These are phyloP conservation scores for Fusarium sp. DNA, from an alignment of 2,329 filamentous ascomycete species.

Conservation along the genomic window DNA sequence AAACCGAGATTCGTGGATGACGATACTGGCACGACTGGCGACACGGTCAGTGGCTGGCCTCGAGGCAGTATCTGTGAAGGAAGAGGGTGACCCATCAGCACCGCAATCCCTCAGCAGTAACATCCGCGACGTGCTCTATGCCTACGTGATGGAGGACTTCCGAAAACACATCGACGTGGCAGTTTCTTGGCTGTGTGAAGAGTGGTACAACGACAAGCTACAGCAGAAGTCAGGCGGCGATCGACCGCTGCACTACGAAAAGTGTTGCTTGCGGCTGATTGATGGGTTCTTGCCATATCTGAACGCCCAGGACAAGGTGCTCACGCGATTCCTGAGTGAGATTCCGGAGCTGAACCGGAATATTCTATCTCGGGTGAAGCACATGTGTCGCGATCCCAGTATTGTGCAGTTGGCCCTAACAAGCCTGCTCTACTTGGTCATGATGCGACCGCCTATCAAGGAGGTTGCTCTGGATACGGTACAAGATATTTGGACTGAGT, in stretches of 20 bases:
- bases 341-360: slow-evolving; percentile 81
- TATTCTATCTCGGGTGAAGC: slow-evolving; percentile 79
- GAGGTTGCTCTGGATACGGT: slow-evolving; percentile 74
- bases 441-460: slow-evolving; percentile 74
- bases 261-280: slow-evolving; percentile 83
- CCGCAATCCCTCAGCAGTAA: slow-evolving; percentile 69
- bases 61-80: slow-evolving; percentile 69
- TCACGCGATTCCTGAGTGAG: slow-evolving; percentile 92
- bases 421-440: slow-evolving; percentile 74
- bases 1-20: slow-evolving; percentile 91
- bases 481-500: slow-evolving; percentile 75
- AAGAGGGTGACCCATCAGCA: slow-evolving; percentile 60
- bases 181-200: slow-evolving; percentile 94
- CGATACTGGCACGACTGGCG: slow-evolving; percentile 85
- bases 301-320: slow-evolving; percentile 88
- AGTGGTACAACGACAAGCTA: slow-evolving; percentile 92
- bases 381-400: slow-evolving; percentile 74
- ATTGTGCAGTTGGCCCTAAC: slow-evolving; percentile 73
- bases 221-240: slow-evolving; percentile 57
- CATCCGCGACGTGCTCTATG: slow-evolving; percentile 84
- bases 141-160: slow-evolving; percentile 93
- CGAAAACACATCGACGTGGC: slow-evolving; percentile 89
- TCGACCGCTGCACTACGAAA: slow-evolving; percentile 77
- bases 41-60: slow-evolving; percentile 81
- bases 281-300: slow-evolving; percentile 92